Percentiles rank a stretch among this genome's conserved stretches.
phyloP scores from a whole-genome alignment of 176 grass and related monocot species.

The Musa schizocarpa region DNA sequence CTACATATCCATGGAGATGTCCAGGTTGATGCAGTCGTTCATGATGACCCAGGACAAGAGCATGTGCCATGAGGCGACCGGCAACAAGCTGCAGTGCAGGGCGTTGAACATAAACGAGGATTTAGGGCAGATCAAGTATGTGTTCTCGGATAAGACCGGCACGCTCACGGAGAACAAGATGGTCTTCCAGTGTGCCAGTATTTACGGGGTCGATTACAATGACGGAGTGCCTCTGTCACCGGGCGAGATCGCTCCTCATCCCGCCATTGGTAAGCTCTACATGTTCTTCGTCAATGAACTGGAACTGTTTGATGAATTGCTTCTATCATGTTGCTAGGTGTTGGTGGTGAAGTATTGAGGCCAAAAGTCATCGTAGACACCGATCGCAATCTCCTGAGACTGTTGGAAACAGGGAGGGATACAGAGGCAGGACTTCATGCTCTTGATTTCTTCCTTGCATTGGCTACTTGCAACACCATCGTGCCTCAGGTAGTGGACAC shows the following conservation, averaged over 20 bases:
- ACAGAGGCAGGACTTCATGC: conserved; percentile 36
- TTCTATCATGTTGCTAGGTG: conserved; percentile 15
- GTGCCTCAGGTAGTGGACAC: conserved; percentile 59
- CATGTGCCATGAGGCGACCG: conserved; percentile 45
- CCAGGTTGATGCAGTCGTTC: conserved; percentile 52
- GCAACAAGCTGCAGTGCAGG: conserved; percentile 68
- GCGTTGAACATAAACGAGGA: conserved; percentile 94
- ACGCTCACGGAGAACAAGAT: conserved; percentile 91
- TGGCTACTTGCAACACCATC: conserved; percentile 71
- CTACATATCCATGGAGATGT: conserved; percentile 96
- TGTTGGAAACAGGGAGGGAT: conserved; percentile 33
- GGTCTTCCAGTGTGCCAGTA: conserved; percentile 57
- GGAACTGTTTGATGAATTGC: background rate
- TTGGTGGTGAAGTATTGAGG: conserved; percentile 56
- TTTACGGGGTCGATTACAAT: conserved; percentile 63
- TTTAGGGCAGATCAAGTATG: conserved; percentile 76
- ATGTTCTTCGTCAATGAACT: background rate
- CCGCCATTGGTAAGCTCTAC: no score
- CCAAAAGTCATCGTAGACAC: conserved; percentile 55
- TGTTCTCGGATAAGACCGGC: conserved; percentile 90
- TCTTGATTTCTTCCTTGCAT: conserved; percentile 61
- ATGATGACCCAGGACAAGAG: conserved; percentile 57
- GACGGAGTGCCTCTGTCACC: background rate
- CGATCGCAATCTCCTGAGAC: conserved; percentile 43
- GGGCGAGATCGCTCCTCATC: no score